A percentile compares a stretch with the other conserved stretches of the same genome.
These are phyloP conservation scores for Neurospora africana DNA, from an alignment of 495 filamentous ascomycete genomes.

Conservation along the genomic window DNA sequence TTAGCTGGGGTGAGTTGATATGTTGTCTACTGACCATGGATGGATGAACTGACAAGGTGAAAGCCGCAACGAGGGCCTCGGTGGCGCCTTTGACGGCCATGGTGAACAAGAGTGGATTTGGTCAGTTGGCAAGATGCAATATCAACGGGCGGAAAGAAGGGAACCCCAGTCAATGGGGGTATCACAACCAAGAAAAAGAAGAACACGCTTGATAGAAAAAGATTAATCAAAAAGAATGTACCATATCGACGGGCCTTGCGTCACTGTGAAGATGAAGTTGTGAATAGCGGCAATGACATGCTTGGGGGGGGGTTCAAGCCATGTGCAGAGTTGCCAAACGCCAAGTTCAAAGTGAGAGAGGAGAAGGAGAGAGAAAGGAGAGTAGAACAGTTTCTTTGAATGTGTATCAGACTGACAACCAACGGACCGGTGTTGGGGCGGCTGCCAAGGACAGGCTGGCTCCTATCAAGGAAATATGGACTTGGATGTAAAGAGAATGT, in stretches of 20 bases:
- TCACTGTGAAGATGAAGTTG: conserved; percentile 17
- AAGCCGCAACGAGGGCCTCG: conserved; percentile 42
- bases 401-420: neutral
- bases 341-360: conserved; percentile 13
- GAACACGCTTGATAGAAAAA: conserved; percentile 3
- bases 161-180: conserved; percentile 46
- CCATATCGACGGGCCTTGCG: conserved; percentile 18
- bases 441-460: neutral
- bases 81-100: conserved; percentile 38
- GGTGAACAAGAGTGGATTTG: conserved; percentile 17
- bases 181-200: conserved; percentile 10
- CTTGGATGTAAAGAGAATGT: neutral
- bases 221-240: conserved; percentile 18
- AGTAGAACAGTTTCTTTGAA: neutral
- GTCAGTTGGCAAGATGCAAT: conserved; percentile 8
- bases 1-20: neutral
- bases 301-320: conserved; percentile 9
- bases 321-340: conserved; percentile 14
- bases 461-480: neutral
- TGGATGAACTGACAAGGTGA: conserved; percentile 38
- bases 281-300: conserved; percentile 20
- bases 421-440: neutral
- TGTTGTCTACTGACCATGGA: neutral
- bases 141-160: conserved; percentile 19
- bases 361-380: conserved; percentile 4